phyloP scores from a whole-genome alignment of 2,329 filamentous ascomycete genomes.

The Fusarium keratoplasticum region DNA sequence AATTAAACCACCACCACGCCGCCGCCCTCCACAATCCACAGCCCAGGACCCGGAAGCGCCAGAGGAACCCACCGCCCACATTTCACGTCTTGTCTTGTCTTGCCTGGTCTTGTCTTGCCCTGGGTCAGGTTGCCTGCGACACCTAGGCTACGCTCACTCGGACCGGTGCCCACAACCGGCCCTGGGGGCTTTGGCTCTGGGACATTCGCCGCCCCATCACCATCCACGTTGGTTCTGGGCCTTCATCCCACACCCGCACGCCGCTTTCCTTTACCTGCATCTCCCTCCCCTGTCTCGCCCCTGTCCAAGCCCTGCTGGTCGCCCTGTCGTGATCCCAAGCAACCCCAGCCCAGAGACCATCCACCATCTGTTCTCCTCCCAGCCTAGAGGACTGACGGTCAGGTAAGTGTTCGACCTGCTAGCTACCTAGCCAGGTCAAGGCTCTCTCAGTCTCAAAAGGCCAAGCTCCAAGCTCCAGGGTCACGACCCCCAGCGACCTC shows the following conservation, averaged over 20 bases:
- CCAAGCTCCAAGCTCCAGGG: slow-evolving; percentile 25
- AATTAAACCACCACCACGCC: slow-evolving; percentile 27
- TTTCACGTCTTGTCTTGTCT: slow-evolving; percentile 4
- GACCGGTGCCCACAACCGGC: slow-evolving; percentile 22
- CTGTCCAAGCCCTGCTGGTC: slow-evolving; percentile 34
- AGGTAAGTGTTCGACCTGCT: slow-evolving; percentile 19
- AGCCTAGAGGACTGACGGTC: slow-evolving; percentile 32
- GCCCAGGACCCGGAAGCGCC: slow-evolving; percentile 13
- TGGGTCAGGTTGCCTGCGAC: slow-evolving; percentile 10
- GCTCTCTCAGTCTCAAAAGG: slow-evolving; percentile 22
- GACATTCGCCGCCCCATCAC: slow-evolving; percentile 26
- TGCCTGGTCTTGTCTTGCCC: neutral
- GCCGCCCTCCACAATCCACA: slow-evolving; percentile 19
- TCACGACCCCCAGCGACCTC: slow-evolving; percentile 21
- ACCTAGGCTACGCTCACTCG: slow-evolving; percentile 23
- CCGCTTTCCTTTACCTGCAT: slow-evolving; percentile 46
- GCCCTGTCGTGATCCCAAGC: slow-evolving; percentile 45
- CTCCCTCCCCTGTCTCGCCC: slow-evolving; percentile 37
- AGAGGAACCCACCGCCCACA: slow-evolving; percentile 16
- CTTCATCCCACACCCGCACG: slow-evolving; percentile 39
- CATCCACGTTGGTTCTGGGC: slow-evolving; percentile 40
- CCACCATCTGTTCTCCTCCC: slow-evolving; percentile 37
- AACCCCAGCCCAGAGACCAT: slow-evolving; percentile 43
- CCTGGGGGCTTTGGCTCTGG: slow-evolving; percentile 10
- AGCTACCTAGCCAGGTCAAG: slow-evolving; percentile 25